Evolutionary conservation across 768 basidiomycete species (phyloP), one percentile per base, ranked within the genome.

Genomic region (Pleurotus platypus): DNA sequence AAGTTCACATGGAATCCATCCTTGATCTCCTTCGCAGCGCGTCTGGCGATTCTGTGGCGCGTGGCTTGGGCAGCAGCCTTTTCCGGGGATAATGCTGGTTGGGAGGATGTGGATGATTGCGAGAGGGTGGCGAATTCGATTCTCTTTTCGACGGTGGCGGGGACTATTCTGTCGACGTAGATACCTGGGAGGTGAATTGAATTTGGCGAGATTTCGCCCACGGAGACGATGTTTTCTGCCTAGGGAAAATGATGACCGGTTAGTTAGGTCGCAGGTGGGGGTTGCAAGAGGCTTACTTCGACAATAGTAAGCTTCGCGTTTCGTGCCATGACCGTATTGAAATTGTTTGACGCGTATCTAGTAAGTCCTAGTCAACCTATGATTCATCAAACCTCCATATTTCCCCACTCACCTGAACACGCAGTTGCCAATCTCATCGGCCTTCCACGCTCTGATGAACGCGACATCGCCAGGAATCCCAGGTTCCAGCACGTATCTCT

Each of bases 301-400:
- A 97, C 89, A 59, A 97, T 92, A 5, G 94, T 95, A 50, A 95
- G 64, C 64, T 86, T 90, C 1, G 94, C 94, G 49, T 91, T 91
- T 64, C 90, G 86, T 1, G 89, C 94, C 93, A 96, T 95, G 15
- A 82, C 86, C 3, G 84, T 80, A 65, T 77, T 87, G 71, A 94
- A 97, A 70, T 96, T 95, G 66, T 96, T 88, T 45, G 92, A 84
- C 5, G 93, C 79, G 67, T 91, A 94, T 58, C 92, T 92, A 26
- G 59, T 6, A 43, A 26, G 24, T 46, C 18, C 49, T 4, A 18
- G 5, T n/a, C 37, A 22, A 18, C 4, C 24, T 16, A 5, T 12
- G 12, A 43, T 3, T 4, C 18, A 42, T 16, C 18, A 12, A 16
- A 6, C 39, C 18, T 13, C 5, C 8, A 18, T 11, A 20, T 11